Evolutionary conservation across 1,139 yeast species (phyloP).

Genomic region (Protomyces pachydermus): DNA sequence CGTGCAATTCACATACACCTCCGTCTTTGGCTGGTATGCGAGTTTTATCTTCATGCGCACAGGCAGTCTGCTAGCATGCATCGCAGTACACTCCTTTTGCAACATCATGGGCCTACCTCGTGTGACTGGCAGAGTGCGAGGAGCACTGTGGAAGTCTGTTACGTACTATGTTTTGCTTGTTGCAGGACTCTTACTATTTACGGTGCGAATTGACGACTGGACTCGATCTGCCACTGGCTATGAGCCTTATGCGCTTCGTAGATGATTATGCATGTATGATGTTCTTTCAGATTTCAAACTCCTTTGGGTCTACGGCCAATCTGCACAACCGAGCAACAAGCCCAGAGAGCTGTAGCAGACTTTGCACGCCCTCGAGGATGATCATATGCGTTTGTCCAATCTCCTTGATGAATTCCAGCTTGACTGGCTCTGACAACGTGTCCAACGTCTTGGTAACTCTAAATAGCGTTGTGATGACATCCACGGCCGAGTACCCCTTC

Average conservation of each 20-base stretch:
- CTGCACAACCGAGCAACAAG: constrained; percentile 59
- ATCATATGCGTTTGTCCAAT: constrained; percentile 49
- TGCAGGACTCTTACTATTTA: constrained; percentile 46
- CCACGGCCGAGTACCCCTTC: constrained; percentile 90
- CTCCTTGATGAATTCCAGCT: constrained; percentile 66
- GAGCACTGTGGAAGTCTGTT: constrained; percentile 35
- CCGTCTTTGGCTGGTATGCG: constrained; percentile 73
- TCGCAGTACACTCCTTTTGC: constrained; percentile 66
- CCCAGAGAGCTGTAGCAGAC: constrained; percentile 80
- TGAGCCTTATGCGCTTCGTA: not conserved
- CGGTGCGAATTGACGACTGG: constrained; percentile 20
- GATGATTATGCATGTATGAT: too few species aligned
- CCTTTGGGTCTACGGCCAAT: constrained; percentile 28
- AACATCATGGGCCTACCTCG: constrained; percentile 75
- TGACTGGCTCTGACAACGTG: constrained; percentile 53
- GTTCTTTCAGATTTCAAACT: constrained; percentile 11
- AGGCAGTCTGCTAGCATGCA: constrained; percentile 58
- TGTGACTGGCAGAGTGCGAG: constrained; percentile 34
- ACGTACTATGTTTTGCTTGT: constrained; percentile 47
- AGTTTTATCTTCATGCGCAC: constrained; percentile 53
- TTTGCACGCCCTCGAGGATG: constrained; percentile 85
- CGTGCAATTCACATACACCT: constrained; percentile 68
- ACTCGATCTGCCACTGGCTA: not conserved
- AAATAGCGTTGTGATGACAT: constrained; percentile 84
- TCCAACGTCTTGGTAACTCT: constrained; percentile 74